These are phyloP conservation scores for Cryoendolithus antarcticus DNA, from an alignment of 2,329 filamentous ascomycete genomes.

Conservation along the genomic window DNA sequence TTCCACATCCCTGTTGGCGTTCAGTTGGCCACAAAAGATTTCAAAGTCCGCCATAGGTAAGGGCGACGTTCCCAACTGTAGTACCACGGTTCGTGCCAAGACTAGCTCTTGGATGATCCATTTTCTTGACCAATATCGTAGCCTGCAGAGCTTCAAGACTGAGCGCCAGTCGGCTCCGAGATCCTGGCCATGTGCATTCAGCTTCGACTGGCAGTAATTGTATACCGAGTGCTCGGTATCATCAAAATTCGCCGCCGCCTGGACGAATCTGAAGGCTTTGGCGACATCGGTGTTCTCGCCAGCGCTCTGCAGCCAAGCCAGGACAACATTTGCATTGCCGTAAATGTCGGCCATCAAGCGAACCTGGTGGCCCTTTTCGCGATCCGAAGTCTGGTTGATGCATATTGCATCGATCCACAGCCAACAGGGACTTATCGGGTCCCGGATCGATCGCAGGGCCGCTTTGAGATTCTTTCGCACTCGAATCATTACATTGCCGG, in stretches of 20 bases:
- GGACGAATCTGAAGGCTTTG: neutral
- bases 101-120: no score
- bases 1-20: neutral
- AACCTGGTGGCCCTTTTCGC: constrained; percentile 3
- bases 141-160: neutral
- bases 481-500: no score
- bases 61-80: no score
- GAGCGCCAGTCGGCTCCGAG: neutral
- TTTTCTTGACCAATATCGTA: no score
- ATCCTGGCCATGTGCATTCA: neutral
- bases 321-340: neutral
- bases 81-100: no score
- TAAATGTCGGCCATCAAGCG: constrained; percentile 2
- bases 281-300: neutral
- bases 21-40: neutral
- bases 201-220: neutral
- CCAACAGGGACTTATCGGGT: neutral
- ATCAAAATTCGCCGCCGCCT: neutral
- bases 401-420: constrained; percentile 6
- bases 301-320: constrained; percentile 2
- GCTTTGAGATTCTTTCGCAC: no score
- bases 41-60: neutral
- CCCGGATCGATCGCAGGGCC: no score
- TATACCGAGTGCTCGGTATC: neutral
- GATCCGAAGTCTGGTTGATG: constrained; percentile 3